Evolutionary conservation across 148 eudicot species (phyloP).

Genomic region (Chenopodium formosanum): DNA sequence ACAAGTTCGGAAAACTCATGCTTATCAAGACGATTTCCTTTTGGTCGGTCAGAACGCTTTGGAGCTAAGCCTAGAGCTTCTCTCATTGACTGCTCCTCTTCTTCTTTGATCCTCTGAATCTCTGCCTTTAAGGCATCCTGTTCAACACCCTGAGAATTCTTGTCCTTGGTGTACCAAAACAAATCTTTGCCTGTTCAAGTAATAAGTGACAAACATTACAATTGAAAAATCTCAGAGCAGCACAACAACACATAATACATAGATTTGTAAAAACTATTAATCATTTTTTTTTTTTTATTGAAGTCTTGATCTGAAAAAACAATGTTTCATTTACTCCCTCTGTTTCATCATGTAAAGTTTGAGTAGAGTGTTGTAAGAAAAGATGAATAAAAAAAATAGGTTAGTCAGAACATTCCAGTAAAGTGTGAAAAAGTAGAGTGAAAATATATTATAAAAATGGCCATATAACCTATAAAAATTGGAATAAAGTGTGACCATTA

Average conservation of each 20-base stretch:
- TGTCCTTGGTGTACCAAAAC: slow-evolving; percentile 86
- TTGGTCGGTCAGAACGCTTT: slow-evolving; percentile 62
- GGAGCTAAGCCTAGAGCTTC: slow-evolving; percentile 99
- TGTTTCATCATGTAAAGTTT: too few relatives aligned
- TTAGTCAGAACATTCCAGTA: too few relatives aligned
- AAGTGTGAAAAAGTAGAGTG: too few relatives aligned
- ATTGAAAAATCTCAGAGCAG: neutral
- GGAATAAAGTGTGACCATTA: too few relatives aligned
- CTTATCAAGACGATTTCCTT: slow-evolving; percentile 82
- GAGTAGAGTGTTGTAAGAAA: too few relatives aligned
- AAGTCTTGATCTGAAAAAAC: neutral
- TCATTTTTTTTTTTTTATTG: too few relatives aligned
- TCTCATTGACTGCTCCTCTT: slow-evolving; percentile 95
- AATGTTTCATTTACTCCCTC: neutral
- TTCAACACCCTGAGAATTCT: slow-evolving; percentile 43
- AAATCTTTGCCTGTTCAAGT: slow-evolving; percentile 76
- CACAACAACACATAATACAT: neutral
- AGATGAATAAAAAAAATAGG: too few relatives aligned
- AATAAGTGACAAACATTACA: neutral
- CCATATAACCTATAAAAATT: too few relatives aligned
- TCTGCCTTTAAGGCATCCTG: slow-evolving; percentile 84
- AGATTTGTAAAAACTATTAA: neutral
- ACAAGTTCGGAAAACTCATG: slow-evolving; percentile 91
- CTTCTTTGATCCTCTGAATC: slow-evolving; percentile 82
- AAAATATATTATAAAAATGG: too few relatives aligned